Conservation (phyloP, 306 rosid genomes). For the Lotus japonicus region DNA sequence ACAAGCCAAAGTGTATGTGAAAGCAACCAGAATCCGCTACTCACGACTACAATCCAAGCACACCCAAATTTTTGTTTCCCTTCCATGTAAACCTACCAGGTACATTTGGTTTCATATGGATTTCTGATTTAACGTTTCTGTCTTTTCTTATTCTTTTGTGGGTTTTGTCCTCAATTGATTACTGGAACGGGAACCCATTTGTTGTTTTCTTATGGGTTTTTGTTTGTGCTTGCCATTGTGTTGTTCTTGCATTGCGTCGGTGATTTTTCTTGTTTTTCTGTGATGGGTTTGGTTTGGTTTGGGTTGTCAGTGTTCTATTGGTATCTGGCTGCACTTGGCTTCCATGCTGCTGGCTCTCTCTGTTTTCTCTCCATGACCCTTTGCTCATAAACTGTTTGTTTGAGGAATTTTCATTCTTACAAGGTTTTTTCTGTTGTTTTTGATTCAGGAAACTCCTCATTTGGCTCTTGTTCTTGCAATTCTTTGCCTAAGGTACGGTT, state of each 20-base stretch:
- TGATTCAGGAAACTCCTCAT: not conserved
- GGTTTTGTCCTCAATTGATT: not conserved
- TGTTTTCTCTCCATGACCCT: not conserved
- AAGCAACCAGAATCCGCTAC: not conserved
- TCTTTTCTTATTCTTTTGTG: not conserved
- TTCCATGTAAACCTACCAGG: not conserved
- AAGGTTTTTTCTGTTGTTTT: not conserved
- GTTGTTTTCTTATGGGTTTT: not conserved
- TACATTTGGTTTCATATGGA: not conserved
- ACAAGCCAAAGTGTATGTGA: no score
- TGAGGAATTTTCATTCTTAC: not conserved
- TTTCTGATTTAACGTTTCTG: not conserved
- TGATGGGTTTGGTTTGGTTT: not conserved
- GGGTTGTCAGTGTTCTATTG: slow-evolving; percentile 21
- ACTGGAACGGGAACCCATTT: not conserved
- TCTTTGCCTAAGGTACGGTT: slow-evolving; percentile 18
- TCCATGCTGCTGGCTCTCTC: not conserved
- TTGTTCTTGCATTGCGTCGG: not conserved
- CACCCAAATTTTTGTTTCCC: not conserved
- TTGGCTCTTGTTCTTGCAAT: not conserved
- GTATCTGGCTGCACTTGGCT: slow-evolving; percentile 30
- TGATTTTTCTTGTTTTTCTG: not conserved
- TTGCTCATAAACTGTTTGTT: slow-evolving; percentile 1
- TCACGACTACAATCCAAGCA: no score
- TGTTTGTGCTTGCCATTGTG: slow-evolving; percentile 16